Conservation (phyloP, 148 eudicot genomes). For the Persicaria tinctoria region DNA sequence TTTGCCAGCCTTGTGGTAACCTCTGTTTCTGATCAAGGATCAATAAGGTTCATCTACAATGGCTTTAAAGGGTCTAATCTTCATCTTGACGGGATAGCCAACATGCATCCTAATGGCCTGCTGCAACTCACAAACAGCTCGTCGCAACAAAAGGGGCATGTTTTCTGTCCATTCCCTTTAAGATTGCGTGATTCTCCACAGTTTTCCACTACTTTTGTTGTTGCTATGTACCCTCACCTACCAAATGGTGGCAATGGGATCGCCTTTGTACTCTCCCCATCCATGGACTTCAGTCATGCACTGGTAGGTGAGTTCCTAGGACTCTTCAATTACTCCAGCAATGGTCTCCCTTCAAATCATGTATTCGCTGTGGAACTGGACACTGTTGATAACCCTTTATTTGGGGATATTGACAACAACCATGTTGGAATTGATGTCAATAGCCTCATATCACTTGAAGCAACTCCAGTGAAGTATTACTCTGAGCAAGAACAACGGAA, state of each 20-base stretch:
- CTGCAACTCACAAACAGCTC: conserved; percentile 7
- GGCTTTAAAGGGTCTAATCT: conserved; percentile 13
- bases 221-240: neutral
- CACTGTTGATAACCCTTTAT: neutral
- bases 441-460: neutral
- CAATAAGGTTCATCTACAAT: conserved; percentile 10
- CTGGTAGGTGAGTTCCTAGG: neutral
- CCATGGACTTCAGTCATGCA: neutral
- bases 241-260: neutral
- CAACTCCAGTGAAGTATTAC: conserved; percentile 1
- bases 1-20: neutral
- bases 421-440: conserved; percentile 2
- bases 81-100: conserved; percentile 6
- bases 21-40: neutral
- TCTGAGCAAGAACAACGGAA: neutral
- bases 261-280: neutral
- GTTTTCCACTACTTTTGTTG: neutral
- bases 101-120: neutral
- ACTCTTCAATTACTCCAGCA: neutral
- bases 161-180: neutral
- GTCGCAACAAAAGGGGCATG: neutral
- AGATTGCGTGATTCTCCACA: neutral
- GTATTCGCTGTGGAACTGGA: conserved; percentile 1
- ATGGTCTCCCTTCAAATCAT: neutral
- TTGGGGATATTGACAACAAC: neutral